A percentile compares a stretch with the other conserved stretches of the same genome.
phyloP scores from a whole-genome alignment of 768 basidiomycete genomes.

The Podaxis sp. region DNA sequence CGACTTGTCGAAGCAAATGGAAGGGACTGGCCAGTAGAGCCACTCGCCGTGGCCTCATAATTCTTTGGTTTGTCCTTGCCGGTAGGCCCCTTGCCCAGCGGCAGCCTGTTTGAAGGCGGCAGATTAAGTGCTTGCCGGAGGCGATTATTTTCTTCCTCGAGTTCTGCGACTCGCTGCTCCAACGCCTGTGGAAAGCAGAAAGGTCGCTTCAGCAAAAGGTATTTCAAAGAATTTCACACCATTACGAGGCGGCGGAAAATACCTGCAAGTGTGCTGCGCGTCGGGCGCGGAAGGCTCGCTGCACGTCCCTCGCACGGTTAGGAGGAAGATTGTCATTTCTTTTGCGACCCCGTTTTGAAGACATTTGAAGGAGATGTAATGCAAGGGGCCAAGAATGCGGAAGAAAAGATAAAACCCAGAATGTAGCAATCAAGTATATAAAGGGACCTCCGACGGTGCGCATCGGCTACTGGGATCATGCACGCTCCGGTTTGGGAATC shows the following conservation, averaged over 20 bases:
- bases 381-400: conserved; percentile 21
- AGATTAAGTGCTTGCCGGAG: conserved; percentile 72
- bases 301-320: conserved; percentile 84
- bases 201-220: conserved; percentile 22
- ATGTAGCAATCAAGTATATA: conserved; percentile 35
- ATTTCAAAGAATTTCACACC: conserved; percentile 41
- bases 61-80: conserved; percentile 78
- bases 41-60: conserved; percentile 26
- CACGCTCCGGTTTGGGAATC: conserved; percentile 21
- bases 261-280: conserved; percentile 87
- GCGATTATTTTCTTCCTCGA: conserved; percentile 80
- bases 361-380: conserved; percentile 50
- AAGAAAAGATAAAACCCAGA: conserved; percentile 19
- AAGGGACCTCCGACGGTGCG: conserved; percentile 32
- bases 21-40: conserved; percentile 21
- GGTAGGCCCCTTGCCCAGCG: conserved; percentile 82
- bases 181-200: conserved; percentile 56
- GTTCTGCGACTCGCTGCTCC: conserved; percentile 75
- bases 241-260: conserved; percentile 26
- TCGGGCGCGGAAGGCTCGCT: conserved; percentile 85
- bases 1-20: conserved; percentile 34
- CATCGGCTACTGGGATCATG: conserved; percentile 30
- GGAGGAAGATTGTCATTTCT: conserved; percentile 79
- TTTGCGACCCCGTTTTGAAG: conserved; percentile 85
- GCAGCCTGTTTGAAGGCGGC: conserved; percentile 67